Evolutionary conservation across 768 basidiomycete genomes (phyloP).

Genomic region (Exsudoporus frostii): DNA sequence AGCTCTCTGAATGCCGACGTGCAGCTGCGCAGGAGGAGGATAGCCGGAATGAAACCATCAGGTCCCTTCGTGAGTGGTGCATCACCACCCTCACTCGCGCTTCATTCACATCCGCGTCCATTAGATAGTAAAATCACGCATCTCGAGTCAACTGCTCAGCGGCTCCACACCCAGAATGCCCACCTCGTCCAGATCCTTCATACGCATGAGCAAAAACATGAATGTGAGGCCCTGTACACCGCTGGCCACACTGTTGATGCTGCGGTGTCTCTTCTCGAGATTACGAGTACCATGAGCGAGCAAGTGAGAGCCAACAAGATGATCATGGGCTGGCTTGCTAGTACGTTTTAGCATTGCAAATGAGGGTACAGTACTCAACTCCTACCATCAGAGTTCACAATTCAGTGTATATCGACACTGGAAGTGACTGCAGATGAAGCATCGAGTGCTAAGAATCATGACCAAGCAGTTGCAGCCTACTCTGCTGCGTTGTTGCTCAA

Average conservation of each 20-base stretch:
- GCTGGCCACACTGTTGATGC: neutral
- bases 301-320: neutral
- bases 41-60: neutral
- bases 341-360: neutral
- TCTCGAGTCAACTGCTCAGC: neutral
- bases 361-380: neutral
- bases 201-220: conserved; percentile 1
- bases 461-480: neutral
- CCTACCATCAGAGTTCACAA: neutral
- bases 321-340: neutral
- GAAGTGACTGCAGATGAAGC: neutral
- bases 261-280: neutral
- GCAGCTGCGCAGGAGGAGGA: neutral
- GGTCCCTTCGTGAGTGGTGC: neutral
- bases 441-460: neutral
- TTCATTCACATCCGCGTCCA: neutral
- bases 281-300: neutral
- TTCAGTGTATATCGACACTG: neutral
- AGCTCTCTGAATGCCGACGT: too few species aligned
- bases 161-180: too few species aligned
- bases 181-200: neutral
- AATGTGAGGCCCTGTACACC: conserved; percentile 1
- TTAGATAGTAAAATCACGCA: neutral
- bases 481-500: neutral
- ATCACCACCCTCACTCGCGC: neutral